These are phyloP conservation scores for Auriscalpium vulgare DNA, from an alignment of 768 basidiomycete species.

Conservation along the genomic window DNA sequence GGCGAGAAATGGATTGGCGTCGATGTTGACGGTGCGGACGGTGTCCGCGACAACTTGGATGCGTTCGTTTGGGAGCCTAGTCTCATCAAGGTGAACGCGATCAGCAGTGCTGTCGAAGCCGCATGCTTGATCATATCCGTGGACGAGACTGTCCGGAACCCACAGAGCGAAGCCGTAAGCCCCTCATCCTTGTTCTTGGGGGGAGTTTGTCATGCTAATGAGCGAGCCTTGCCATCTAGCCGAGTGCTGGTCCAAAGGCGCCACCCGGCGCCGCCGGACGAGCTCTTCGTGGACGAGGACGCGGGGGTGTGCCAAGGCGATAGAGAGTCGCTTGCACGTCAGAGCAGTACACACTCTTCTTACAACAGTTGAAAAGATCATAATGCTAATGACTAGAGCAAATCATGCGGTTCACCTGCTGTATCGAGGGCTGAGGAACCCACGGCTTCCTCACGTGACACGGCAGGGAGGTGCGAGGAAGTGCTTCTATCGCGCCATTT, in stretches of 20 bases:
- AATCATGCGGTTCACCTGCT: not conserved
- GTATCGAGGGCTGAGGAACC: not conserved
- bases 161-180: constrained; percentile 86
- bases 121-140: constrained; percentile 94
- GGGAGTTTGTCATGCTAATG: too few relatives aligned
- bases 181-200: not conserved
- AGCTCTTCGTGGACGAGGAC: constrained; percentile 79
- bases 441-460: not conserved
- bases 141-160: constrained; percentile 95
- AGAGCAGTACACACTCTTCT: constrained; percentile 1
- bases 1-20: constrained; percentile 91
- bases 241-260: constrained; percentile 77
- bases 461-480: not conserved
- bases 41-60: constrained; percentile 93
- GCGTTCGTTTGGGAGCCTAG: constrained; percentile 99
- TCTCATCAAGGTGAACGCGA: constrained; percentile 90
- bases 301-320: constrained; percentile 66
- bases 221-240: constrained; percentile 30
- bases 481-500: constrained; percentile 1
- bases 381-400: not conserved
- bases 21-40: constrained; percentile 83
- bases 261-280: constrained; percentile 89
- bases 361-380: not conserved
- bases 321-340: constrained; percentile 25
- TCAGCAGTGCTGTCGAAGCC: constrained; percentile 92